Percentiles rank a stretch among this genome's conserved stretches.
phyloP scores from a whole-genome alignment of 768 basidiomycete genomes.

The Sporobolomyces roseus region DNA sequence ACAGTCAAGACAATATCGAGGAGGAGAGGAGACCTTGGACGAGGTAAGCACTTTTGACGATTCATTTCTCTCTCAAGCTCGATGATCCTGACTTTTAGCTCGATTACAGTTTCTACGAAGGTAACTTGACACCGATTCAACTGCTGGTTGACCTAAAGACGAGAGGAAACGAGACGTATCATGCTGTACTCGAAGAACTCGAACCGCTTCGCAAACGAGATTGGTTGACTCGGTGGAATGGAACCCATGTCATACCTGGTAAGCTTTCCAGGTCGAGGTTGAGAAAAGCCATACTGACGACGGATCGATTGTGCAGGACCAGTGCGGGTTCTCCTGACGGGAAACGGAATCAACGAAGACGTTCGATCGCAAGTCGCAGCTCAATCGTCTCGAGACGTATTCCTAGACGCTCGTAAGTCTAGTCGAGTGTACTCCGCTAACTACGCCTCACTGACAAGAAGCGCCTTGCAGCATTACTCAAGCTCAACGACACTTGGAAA shows the following conservation, averaged over 20 bases:
- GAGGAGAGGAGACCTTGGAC: constrained; percentile 30
- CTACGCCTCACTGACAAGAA: background rate
- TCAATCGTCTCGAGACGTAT: constrained; percentile 2
- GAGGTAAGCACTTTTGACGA: background rate
- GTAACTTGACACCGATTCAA: constrained; percentile 27
- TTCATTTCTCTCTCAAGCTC: background rate
- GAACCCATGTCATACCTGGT: constrained; percentile 23
- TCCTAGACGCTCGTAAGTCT: constrained; percentile 35
- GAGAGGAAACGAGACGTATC: constrained; percentile 34
- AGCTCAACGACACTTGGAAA: constrained; percentile 21
- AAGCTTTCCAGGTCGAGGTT: background rate
- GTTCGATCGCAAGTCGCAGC: constrained; percentile 24
- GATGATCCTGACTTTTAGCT: background rate
- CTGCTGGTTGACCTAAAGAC: constrained; percentile 38
- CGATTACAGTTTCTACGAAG: constrained; percentile 25
- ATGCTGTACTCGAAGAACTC: constrained; percentile 22
- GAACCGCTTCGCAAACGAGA: constrained; percentile 4
- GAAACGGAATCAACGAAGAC: constrained; percentile 37
- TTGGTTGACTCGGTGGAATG: constrained; percentile 36
- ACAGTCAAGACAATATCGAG: constrained; percentile 6
- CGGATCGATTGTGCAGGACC: constrained; percentile 6
- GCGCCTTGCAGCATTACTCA: constrained; percentile 21
- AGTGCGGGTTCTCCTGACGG: constrained; percentile 29
- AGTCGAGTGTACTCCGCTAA: no score
- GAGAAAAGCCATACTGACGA: background rate